A percentile compares a stretch with the other conserved stretches of the same genome.
Evolutionary conservation across 2,329 filamentous ascomycete genomes (phyloP).

Genomic region (Nemania abortiva): DNA sequence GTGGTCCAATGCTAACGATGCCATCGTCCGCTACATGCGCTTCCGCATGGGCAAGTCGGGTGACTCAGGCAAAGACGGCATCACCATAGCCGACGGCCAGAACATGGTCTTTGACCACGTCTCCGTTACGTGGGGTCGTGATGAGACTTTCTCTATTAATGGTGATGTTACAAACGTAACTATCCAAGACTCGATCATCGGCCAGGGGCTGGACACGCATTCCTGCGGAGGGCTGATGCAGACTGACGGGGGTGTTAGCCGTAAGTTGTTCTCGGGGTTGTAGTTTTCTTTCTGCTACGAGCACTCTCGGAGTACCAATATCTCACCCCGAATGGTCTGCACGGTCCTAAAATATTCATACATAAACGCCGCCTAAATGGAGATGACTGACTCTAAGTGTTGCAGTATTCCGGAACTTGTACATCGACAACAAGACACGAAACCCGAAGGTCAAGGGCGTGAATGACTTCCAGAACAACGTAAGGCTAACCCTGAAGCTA

Average conservation of each 20-base stretch:
- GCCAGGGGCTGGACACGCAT: conserved; percentile 65
- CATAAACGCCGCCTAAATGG: not conserved
- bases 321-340: too few species aligned
- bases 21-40: conserved; percentile 67
- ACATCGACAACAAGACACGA: conserved; percentile 68
- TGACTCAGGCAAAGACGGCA: conserved; percentile 64
- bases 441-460: conserved; percentile 69
- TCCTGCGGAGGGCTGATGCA: conserved; percentile 65
- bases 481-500: conserved; percentile 22
- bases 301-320: not conserved
- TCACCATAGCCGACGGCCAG: conserved; percentile 64
- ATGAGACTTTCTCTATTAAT: conserved; percentile 66
- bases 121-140: conserved; percentile 66
- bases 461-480: conserved; percentile 65
- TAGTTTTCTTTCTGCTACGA: not conserved
- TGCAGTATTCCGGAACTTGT: conserved; percentile 64
- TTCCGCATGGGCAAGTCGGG: conserved; percentile 66
- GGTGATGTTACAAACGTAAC: conserved; percentile 62
- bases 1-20: conserved; percentile 64
- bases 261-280: not conserved
- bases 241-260: conserved; percentile 53
- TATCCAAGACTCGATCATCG: conserved; percentile 65
- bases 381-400: not conserved
- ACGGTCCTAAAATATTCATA: too few species aligned
- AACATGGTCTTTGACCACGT: conserved; percentile 70